phyloP scores from a whole-genome alignment of 805 yeast genomes.

The Gaillardinia entomophila region DNA sequence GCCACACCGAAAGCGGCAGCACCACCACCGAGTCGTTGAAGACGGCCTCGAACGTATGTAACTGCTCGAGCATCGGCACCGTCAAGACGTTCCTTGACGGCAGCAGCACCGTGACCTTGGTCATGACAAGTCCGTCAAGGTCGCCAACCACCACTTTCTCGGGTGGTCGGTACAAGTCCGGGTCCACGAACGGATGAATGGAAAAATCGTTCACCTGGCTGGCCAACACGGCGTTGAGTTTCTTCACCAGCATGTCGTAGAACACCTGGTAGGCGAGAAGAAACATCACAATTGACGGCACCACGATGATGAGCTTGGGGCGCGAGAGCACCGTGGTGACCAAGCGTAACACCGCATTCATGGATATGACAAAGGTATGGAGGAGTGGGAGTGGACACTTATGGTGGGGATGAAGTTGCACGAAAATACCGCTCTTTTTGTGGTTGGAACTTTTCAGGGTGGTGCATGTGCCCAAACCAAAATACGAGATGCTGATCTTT shows the following conservation, averaged over 20 bases:
- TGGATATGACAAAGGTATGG: too few relatives aligned
- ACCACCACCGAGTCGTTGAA: conserved; percentile 3
- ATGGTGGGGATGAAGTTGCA: too few relatives aligned
- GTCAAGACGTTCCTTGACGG: conserved; percentile 6
- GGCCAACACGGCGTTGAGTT: conserved; percentile 16
- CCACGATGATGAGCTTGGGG: conserved; percentile 23
- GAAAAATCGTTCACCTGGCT: conserved; percentile 2
- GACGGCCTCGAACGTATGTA: conserved; percentile 4
- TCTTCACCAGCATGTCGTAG: conserved; percentile 28
- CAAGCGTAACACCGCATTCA: too few relatives aligned
- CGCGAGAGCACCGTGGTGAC: conserved; percentile 16
- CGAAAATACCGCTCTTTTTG: too few relatives aligned
- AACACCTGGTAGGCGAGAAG: conserved; percentile 27
- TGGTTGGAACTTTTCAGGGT: too few relatives aligned
- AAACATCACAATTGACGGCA: conserved; percentile 26
- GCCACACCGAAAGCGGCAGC: conserved; percentile 8
- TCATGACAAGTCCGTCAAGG: not conserved
- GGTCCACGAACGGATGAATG: not conserved
- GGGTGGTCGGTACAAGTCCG: not conserved
- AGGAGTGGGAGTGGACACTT: too few relatives aligned
- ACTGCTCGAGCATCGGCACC: conserved; percentile 6
- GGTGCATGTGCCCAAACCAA: too few relatives aligned
- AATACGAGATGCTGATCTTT: too few relatives aligned
- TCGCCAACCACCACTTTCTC: not conserved
- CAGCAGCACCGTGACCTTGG: conserved; percentile 1